These are phyloP conservation scores for Truncatella angustata DNA, from an alignment of 2,329 filamentous ascomycete species.

Conservation along the genomic window DNA sequence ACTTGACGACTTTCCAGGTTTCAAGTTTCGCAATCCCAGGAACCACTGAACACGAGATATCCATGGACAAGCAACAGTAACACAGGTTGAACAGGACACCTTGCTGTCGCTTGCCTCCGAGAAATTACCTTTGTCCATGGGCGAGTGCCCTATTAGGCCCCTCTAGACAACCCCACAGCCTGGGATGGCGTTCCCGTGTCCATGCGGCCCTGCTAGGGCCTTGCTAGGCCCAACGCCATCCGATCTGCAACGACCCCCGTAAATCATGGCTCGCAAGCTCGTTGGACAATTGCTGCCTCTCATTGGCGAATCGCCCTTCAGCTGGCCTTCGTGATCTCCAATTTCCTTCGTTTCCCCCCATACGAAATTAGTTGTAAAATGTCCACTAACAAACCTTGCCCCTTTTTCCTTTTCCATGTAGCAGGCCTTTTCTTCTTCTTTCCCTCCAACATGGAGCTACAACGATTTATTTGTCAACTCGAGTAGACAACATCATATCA, in stretches of 20 bases:
- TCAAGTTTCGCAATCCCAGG: background rate
- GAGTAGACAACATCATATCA: too few relatives aligned
- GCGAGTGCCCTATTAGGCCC: too few relatives aligned
- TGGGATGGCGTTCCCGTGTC: background rate
- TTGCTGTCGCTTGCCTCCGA: conserved; percentile 5
- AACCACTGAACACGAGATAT: background rate
- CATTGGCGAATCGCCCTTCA: background rate
- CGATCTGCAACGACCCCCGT: background rate
- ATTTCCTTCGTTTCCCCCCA: conserved; percentile 1
- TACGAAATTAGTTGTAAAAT: conserved; percentile 1
- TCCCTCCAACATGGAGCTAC: too few relatives aligned
- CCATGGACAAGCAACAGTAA: background rate
- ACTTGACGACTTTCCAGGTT: background rate
- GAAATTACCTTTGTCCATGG: background rate
- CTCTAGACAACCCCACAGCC: too few relatives aligned
- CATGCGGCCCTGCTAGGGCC: background rate
- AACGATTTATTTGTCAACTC: too few relatives aligned
- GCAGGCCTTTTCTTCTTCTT: background rate
- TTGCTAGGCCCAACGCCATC: background rate
- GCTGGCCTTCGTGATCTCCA: conserved; percentile 1
- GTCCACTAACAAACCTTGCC: background rate
- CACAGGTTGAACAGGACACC: conserved; percentile 3
- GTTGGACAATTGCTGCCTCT: conserved; percentile 1
- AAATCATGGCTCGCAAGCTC: background rate
- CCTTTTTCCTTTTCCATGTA: background rate